phyloP scores from a whole-genome alignment of 2,329 filamentous ascomycete species.

The Dactylonectria estremocensis region DNA sequence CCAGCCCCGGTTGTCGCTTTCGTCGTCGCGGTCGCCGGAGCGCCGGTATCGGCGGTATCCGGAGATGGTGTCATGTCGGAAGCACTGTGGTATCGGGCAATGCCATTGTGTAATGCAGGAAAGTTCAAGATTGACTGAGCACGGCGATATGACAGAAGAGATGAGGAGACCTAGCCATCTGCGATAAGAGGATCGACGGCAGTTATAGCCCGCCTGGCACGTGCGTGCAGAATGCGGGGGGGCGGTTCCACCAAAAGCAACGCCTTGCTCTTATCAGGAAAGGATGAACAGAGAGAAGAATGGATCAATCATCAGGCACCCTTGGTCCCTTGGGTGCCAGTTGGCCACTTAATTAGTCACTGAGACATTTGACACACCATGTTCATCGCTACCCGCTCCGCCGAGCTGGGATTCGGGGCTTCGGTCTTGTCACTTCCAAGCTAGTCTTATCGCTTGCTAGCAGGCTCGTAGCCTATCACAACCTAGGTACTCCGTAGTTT shows the following conservation, averaged over 20 bases:
- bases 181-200: constrained; percentile 27
- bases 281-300: background rate
- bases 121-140: background rate
- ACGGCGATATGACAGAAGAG: constrained; percentile 18
- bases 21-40: background rate
- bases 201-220: constrained; percentile 26
- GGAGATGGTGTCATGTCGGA: constrained; percentile 26
- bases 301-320: background rate
- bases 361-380: background rate
- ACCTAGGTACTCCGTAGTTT: too few relatives aligned
- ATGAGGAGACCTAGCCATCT: background rate
- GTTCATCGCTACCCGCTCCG: constrained; percentile 3
- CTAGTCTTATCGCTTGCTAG: constrained; percentile 8
- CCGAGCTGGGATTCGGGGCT: background rate
- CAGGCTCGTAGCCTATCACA: background rate
- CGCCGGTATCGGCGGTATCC: constrained; percentile 3
- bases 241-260: constrained; percentile 7
- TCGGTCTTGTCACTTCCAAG: constrained; percentile 1
- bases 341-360: too few relatives aligned
- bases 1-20: constrained; percentile 5
- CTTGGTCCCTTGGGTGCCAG: background rate
- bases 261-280: constrained; percentile 27
- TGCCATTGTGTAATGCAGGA: constrained; percentile 20
- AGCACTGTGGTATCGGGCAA: constrained; percentile 4
- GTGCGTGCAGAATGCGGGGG: constrained; percentile 32